These are phyloP conservation scores for Mytilinidion resinicola DNA, from an alignment of 495 filamentous ascomycete species.

Conservation along the genomic window DNA sequence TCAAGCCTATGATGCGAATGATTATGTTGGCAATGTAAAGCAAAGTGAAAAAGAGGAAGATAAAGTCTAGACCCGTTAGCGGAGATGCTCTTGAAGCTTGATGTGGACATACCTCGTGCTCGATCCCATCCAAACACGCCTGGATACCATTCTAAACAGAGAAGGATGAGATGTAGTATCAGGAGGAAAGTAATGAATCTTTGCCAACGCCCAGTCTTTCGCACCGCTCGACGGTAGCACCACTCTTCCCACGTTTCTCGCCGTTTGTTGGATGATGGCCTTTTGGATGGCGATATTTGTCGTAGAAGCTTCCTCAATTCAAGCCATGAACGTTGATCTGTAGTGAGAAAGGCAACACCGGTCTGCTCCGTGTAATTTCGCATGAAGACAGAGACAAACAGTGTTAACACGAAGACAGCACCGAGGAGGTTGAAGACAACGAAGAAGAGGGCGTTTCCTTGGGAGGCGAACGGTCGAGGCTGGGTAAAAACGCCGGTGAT, in stretches of 20 bases:
- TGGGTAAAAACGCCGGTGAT: slow-evolving; percentile 74
- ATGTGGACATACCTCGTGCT: slow-evolving; percentile 45
- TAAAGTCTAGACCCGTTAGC: slow-evolving; percentile 43
- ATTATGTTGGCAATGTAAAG: slow-evolving; percentile 80
- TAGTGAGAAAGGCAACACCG: slow-evolving; percentile 90
- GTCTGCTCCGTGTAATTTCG: slow-evolving; percentile 98
- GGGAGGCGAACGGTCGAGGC: slow-evolving; percentile 57
- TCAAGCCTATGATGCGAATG: slow-evolving; percentile 79
- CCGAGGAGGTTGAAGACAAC: slow-evolving; percentile 94
- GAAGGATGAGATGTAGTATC: slow-evolving; percentile 72
- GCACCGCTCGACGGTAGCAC: slow-evolving; percentile 90
- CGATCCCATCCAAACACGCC: slow-evolving; percentile 60
- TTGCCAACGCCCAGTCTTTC: slow-evolving; percentile 94
- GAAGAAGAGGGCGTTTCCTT: slow-evolving; percentile 90
- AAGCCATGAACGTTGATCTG: slow-evolving; percentile 95
- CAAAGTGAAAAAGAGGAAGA: slow-evolving; percentile 80
- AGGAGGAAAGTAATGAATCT: slow-evolving; percentile 69
- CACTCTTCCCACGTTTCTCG: slow-evolving; percentile 75
- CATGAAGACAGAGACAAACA: slow-evolving; percentile 99
- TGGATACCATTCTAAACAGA: slow-evolving; percentile 80
- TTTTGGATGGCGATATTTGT: slow-evolving; percentile 88
- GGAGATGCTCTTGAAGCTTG: neutral
- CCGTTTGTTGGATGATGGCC: slow-evolving; percentile 66
- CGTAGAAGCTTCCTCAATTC: slow-evolving; percentile 88
- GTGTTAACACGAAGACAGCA: slow-evolving; percentile 92